Percentiles rank a stretch among this genome's conserved stretches.
These are phyloP conservation scores for Bruguiera sexangula DNA, from an alignment of 345 rosid genomes.

Conservation along the genomic window DNA sequence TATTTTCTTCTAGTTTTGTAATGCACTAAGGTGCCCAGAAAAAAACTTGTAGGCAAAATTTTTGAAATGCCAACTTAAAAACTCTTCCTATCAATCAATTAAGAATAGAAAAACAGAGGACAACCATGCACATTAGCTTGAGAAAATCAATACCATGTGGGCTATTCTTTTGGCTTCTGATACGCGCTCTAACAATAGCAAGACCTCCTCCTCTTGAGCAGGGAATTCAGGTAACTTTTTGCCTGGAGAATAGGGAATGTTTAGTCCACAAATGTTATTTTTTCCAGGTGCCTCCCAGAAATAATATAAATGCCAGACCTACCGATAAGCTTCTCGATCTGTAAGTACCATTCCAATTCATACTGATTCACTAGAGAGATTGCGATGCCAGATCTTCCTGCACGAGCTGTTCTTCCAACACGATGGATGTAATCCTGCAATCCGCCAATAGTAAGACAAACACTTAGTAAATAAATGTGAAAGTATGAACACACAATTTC, in stretches of 20 bases:
- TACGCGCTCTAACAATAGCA: slow-evolving; percentile 60
- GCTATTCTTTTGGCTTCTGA: slow-evolving; percentile 67
- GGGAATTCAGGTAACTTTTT: slow-evolving; percentile 68
- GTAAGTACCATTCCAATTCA: slow-evolving; percentile 87
- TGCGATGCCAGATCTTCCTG: slow-evolving; percentile 94
- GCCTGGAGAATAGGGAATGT: slow-evolving; percentile 40
- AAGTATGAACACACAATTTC: background rate
- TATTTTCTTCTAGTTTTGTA: too few relatives aligned
- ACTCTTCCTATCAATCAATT: too few relatives aligned
- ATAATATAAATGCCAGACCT: slow-evolving; percentile 12
- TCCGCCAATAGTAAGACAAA: background rate
- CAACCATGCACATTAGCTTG: background rate
- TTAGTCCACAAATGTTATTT: background rate
- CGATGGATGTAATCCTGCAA: slow-evolving; percentile 83
- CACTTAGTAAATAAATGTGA: background rate
- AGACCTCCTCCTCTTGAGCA: slow-evolving; percentile 73
- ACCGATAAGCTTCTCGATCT: slow-evolving; percentile 90
- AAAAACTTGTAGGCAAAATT: too few relatives aligned
- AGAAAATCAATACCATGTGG: slow-evolving; percentile 38
- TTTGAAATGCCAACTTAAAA: too few relatives aligned
- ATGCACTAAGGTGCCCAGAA: too few relatives aligned
- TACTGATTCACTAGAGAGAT: slow-evolving; percentile 87
- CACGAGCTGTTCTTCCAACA: slow-evolving; percentile 92
- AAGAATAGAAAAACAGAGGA: too few relatives aligned
- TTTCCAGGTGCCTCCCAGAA: background rate